A percentile compares a stretch with the other conserved stretches of the same genome.
Conservation (phyloP, 1,284 basidiomycete species). For the Lignosus rhinocerotis region DNA sequence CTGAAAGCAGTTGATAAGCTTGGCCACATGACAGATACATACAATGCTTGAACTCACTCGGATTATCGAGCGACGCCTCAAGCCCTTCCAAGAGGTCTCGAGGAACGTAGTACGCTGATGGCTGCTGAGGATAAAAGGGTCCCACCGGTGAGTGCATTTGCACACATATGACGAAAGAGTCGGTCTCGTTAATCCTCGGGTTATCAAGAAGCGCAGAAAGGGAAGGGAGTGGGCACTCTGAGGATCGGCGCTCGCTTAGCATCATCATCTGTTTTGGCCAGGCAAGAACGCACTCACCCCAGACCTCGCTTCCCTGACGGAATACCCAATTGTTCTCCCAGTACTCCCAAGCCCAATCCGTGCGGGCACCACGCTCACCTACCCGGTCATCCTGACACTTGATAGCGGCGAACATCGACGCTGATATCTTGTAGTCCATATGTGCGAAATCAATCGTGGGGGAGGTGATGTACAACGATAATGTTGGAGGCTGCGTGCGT, state of each 20-base stretch:
- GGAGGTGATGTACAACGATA: conserved; percentile 72
- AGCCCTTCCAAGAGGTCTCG: conserved; percentile 61
- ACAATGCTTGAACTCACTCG: conserved; percentile 47
- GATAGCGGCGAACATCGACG: conserved; percentile 73
- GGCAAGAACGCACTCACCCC: conserved; percentile 45
- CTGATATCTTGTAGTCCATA: conserved; percentile 57
- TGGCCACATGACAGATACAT: conserved; percentile 9
- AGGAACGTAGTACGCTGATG: conserved; percentile 65
- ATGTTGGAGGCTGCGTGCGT: conserved; percentile 33
- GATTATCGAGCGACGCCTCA: conserved; percentile 62
- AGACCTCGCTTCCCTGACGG: conserved; percentile 68
- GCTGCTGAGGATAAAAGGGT: conserved; percentile 64
- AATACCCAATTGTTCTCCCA: conserved; percentile 70
- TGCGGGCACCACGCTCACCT: conserved; percentile 62
- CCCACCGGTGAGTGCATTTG: conserved; percentile 71
- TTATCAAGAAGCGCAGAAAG: conserved; percentile 64
- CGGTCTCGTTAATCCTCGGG: conserved; percentile 53
- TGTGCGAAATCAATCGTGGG: conserved; percentile 60
- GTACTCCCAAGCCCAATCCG: conserved; percentile 74
- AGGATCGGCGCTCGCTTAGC: background rate
- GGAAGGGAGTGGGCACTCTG: conserved; percentile 67
- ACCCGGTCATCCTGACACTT: conserved; percentile 62
- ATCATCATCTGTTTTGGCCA: background rate
- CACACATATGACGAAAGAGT: conserved; percentile 69
- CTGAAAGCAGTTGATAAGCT: conserved; percentile 26